Evolutionary conservation across 1,284 basidiomycete genomes (phyloP).

Genomic region (Trichosporon sp.): DNA sequence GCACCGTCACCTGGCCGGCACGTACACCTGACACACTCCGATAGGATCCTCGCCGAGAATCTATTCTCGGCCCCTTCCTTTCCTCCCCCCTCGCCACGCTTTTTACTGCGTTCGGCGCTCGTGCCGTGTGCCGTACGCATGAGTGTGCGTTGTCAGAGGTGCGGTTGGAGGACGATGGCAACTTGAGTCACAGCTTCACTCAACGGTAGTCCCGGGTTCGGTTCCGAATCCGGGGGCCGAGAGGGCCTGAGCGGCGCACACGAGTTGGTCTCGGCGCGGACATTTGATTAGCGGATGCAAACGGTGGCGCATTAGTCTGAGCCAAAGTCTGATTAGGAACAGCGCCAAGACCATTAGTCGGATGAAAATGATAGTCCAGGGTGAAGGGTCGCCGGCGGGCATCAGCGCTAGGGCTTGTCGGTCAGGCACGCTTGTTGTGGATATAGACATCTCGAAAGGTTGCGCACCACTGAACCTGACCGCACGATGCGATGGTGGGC

Average conservation of each 20-base stretch:
- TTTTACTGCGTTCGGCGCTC: too few species aligned
- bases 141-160: not conserved
- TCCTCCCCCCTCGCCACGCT: too few species aligned
- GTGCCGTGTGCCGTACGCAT: not conserved
- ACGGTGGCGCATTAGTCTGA: not conserved
- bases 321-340: not conserved
- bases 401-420: not conserved
- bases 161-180: too few species aligned
- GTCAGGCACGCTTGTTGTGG: constrained; percentile 4
- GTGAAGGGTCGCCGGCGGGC: not conserved
- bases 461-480: not conserved
- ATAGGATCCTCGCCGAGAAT: not conserved
- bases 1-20: not conserved
- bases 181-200: not conserved
- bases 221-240: constrained; percentile 4
- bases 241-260: not conserved
- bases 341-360: not conserved
- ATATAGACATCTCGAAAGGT: not conserved
- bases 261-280: constrained; percentile 7
- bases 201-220: not conserved
- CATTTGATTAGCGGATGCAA: not conserved
- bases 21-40: not conserved
- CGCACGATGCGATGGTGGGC: not conserved
- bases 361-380: not conserved
- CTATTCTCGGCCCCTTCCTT: too few species aligned